Evolutionary conservation across 441 rosid species (phyloP).

Genomic region (Aquilaria agallochum): DNA sequence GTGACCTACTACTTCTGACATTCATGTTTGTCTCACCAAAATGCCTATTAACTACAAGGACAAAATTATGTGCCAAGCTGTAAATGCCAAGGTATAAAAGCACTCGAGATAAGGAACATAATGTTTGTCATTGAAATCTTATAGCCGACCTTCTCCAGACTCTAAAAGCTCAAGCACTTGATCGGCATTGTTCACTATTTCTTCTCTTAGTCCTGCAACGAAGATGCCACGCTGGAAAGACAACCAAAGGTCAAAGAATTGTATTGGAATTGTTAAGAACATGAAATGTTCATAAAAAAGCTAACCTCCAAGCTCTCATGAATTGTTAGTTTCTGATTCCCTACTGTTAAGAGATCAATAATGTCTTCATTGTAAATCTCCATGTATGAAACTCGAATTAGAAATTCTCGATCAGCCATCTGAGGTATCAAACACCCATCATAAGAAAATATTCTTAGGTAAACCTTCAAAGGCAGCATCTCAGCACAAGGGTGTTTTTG

Average conservation of each 20-base stretch:
- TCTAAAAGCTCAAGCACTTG: constrained; percentile 77
- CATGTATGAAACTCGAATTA: constrained; percentile 90
- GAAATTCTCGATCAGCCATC: constrained; percentile 78
- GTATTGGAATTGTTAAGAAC: neutral
- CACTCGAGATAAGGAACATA: constrained; percentile 1
- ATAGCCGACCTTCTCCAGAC: constrained; percentile 76
- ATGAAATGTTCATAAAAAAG: constrained; percentile 4
- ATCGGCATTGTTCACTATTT: constrained; percentile 73
- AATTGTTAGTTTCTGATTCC: constrained; percentile 78
- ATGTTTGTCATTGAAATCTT: too few species aligned
- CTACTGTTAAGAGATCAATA: constrained; percentile 72
- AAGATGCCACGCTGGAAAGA: constrained; percentile 72
- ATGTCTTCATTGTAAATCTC: constrained; percentile 94
- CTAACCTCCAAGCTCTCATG: constrained; percentile 93
- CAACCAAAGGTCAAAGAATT: constrained; percentile 13
- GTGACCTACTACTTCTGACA: constrained; percentile 90
- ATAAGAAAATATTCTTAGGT: constrained; percentile 4
- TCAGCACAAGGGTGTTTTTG: neutral
- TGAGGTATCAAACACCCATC: constrained; percentile 20
- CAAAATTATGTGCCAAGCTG: neutral
- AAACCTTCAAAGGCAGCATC: neutral
- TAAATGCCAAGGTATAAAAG: too few species aligned
- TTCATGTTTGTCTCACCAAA: constrained; percentile 99
- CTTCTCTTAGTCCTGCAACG: constrained; percentile 86
- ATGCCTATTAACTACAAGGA: constrained; percentile 65